Evolutionary conservation across 345 rosid genomes (phyloP).

Genomic region (Camelina laxa): DNA sequence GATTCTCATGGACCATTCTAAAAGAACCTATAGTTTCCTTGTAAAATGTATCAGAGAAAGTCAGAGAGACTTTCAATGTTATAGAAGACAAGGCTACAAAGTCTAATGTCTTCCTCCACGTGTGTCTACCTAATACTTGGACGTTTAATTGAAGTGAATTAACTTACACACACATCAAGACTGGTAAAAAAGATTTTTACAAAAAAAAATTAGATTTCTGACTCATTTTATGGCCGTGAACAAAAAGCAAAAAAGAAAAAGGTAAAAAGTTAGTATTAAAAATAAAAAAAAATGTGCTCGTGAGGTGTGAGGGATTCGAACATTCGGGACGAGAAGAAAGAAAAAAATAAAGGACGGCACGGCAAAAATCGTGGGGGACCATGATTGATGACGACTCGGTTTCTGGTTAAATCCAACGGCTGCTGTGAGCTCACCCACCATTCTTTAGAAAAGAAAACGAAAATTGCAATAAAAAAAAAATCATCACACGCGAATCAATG

Average conservation of each 20-base stretch:
- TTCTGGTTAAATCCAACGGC: constrained; percentile 38
- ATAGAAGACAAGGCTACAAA: constrained; percentile 20
- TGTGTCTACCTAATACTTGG: constrained; percentile 24
- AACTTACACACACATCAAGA: constrained; percentile 17
- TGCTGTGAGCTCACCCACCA: constrained; percentile 14
- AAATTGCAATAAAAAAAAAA: constrained; percentile 27
- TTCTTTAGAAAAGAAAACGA: not conserved
- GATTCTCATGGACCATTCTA: constrained; percentile 32
- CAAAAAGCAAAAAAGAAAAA: constrained; percentile 22
- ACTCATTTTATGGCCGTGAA: constrained; percentile 33
- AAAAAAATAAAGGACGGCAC: constrained; percentile 28
- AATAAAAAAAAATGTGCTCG: constrained; percentile 11
- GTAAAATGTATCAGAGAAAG: constrained; percentile 35
- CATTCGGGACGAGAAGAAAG: constrained; percentile 34
- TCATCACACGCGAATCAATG: constrained; percentile 47
- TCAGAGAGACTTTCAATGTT: constrained; percentile 33
- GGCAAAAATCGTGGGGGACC: constrained; percentile 38
- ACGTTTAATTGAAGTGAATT: constrained; percentile 33
- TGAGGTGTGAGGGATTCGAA: constrained; percentile 39
- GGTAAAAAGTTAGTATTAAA: not conserved
- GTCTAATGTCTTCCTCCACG: constrained; percentile 20
- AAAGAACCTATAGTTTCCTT: constrained; percentile 31
- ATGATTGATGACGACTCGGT: constrained; percentile 36
- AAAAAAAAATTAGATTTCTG: not conserved
- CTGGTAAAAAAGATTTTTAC: not conserved